phyloP scores from a whole-genome alignment of 73 alveolate species.

The Paramecium primaurelia region DNA sequence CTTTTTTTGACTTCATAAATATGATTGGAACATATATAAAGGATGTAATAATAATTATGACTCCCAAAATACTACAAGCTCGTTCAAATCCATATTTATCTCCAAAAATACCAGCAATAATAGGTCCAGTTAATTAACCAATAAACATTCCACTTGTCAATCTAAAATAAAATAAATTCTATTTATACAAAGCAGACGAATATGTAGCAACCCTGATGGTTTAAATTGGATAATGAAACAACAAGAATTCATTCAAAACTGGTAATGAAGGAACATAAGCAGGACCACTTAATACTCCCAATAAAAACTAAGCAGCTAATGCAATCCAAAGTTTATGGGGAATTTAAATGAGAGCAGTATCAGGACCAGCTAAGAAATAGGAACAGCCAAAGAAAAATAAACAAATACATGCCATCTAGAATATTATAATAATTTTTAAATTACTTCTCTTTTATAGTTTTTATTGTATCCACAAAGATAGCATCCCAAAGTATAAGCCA shows the following conservation, averaged over 20 bases:
- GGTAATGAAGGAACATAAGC: slow-evolving; percentile 50
- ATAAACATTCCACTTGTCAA: slow-evolving; percentile 28
- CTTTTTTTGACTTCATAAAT: neutral
- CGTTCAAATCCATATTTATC: neutral
- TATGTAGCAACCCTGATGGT: neutral
- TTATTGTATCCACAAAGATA: neutral
- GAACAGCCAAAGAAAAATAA: neutral
- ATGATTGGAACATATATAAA: neutral
- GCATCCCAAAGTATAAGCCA: neutral
- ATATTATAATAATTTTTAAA: neutral
- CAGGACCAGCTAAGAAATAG: slow-evolving; percentile 7
- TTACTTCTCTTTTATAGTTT: neutral
- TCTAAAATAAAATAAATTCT: neutral
- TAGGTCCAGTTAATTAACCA: slow-evolving; percentile 22
- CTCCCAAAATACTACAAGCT: slow-evolving; percentile 20
- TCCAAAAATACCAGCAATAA: neutral
- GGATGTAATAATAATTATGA: neutral
- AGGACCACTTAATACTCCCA: neutral
- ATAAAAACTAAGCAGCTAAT: neutral
- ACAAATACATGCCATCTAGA: neutral
- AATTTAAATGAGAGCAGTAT: neutral
- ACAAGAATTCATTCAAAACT: neutral
- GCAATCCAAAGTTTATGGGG: neutral
- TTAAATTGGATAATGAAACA: neutral
- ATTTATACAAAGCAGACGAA: neutral